Percentiles rank a stretch among this genome's conserved stretches.
Evolutionary conservation across 2,329 filamentous ascomycete species (phyloP).

Genomic region (Fusarium coicis): DNA sequence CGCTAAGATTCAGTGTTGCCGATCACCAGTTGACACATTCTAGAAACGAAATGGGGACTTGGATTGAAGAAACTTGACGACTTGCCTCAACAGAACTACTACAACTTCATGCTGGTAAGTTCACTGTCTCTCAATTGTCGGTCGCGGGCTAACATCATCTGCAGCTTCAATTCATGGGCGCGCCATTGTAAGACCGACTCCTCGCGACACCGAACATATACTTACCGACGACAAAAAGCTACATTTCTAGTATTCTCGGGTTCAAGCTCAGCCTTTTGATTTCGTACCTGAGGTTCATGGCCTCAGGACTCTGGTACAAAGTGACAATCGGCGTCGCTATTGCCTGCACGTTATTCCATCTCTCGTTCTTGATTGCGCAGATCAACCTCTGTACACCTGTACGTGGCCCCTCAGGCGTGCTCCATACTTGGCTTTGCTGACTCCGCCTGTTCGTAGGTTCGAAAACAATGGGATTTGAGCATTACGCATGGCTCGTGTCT

Average conservation of each 20-base stretch:
- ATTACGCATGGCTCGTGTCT: constrained; percentile 53
- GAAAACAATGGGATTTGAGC: constrained; percentile 55
- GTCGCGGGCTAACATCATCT: not conserved
- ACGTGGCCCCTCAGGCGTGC: not conserved
- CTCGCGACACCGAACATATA: not conserved
- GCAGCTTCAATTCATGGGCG: constrained; percentile 54
- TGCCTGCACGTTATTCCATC: constrained; percentile 51
- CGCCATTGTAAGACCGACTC: constrained; percentile 52
- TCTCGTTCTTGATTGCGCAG: constrained; percentile 51
- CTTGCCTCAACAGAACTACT: constrained; percentile 52
- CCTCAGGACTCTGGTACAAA: constrained; percentile 48
- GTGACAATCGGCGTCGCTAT: constrained; percentile 50
- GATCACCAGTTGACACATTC: not conserved
- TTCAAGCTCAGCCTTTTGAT: constrained; percentile 60
- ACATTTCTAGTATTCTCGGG: constrained; percentile 55
- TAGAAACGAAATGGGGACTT: constrained; percentile 58
- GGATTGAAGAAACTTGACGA: constrained; percentile 50
- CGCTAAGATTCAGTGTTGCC: not conserved
- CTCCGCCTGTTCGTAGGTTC: not conserved
- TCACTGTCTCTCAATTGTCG: rapidly evolving
- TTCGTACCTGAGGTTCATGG: constrained; percentile 58
- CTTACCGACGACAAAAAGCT: constrained; percentile 41
- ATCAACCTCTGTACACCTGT: constrained; percentile 52
- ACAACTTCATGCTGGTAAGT: constrained; percentile 44
- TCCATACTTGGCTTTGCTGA: not conserved